These are phyloP conservation scores for Brasenia schreberi DNA, from an alignment of 164 flowering plant genomes.

Conservation along the genomic window DNA sequence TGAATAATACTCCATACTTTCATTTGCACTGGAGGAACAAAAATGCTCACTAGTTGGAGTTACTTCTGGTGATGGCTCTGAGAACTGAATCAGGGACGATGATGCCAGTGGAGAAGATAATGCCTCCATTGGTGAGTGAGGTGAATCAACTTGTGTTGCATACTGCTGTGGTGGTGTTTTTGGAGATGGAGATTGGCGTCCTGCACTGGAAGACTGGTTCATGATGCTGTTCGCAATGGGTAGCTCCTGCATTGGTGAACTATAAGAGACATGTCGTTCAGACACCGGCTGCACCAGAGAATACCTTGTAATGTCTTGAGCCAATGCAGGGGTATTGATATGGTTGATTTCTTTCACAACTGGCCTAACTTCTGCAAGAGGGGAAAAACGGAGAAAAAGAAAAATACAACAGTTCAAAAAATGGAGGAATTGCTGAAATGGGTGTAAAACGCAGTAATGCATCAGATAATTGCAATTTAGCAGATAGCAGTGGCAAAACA, in stretches of 20 bases:
- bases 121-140: slow-evolving; percentile 35
- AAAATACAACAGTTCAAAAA: background rate
- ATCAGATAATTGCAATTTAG: too few relatives aligned
- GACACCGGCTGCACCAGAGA: background rate
- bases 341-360: background rate
- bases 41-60: background rate
- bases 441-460: background rate
- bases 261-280: background rate
- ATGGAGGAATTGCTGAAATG: background rate
- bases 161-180: slow-evolving; percentile 54
- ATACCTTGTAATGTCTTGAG: background rate
- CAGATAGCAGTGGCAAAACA: too few relatives aligned
- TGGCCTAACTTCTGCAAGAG: background rate
- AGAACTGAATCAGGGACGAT: slow-evolving; percentile 7
- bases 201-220: slow-evolving; percentile 22
- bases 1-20: background rate
- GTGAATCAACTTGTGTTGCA: slow-evolving; percentile 33
- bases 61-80: slow-evolving; percentile 1
- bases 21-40: background rate
- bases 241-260: slow-evolving; percentile 18
- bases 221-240: slow-evolving; percentile 50
- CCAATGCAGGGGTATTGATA: background rate
- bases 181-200: slow-evolving; percentile 37
- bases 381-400: too few relatives aligned
- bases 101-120: slow-evolving; percentile 11